These are phyloP conservation scores for Termitomyces eurrhizus DNA, from an alignment of 768 basidiomycete species.

Conservation along the genomic window DNA sequence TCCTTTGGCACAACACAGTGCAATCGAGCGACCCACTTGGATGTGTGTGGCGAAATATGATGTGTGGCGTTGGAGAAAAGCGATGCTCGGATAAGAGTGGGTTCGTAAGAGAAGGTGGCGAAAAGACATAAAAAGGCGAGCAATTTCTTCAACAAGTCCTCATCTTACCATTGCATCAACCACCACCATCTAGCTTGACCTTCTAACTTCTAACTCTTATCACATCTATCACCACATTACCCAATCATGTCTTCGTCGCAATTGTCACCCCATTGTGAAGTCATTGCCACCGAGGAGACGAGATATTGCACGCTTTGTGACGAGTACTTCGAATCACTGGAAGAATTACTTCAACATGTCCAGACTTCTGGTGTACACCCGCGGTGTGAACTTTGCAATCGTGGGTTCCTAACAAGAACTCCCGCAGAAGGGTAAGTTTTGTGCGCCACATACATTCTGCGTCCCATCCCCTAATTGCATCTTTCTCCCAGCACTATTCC, in stretches of 20 bases:
- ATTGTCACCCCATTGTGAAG: background rate
- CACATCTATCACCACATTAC: too few relatives aligned
- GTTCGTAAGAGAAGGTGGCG: constrained; percentile 2
- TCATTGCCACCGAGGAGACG: background rate
- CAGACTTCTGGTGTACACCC: constrained; percentile 4
- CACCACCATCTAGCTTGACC: background rate
- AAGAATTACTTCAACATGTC: background rate
- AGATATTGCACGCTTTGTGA: constrained; percentile 4
- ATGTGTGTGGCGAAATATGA: background rate
- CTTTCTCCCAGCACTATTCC: constrained; percentile 4
- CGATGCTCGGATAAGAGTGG: constrained; percentile 1
- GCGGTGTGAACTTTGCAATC: constrained; percentile 4
- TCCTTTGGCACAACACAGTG: background rate
- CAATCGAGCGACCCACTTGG: background rate
- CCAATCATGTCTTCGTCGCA: background rate
- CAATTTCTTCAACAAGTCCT: background rate
- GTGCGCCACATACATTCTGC: background rate
- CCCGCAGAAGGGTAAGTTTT: constrained; percentile 5
- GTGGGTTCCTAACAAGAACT: constrained; percentile 7
- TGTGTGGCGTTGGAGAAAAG: background rate
- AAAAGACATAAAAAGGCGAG: constrained; percentile 6
- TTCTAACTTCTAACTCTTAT: background rate
- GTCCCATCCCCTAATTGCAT: background rate
- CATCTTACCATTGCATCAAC: constrained; percentile 6
- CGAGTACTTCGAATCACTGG: background rate